Conservation (phyloP, 805 yeast genomes). For the Candida orba region DNA sequence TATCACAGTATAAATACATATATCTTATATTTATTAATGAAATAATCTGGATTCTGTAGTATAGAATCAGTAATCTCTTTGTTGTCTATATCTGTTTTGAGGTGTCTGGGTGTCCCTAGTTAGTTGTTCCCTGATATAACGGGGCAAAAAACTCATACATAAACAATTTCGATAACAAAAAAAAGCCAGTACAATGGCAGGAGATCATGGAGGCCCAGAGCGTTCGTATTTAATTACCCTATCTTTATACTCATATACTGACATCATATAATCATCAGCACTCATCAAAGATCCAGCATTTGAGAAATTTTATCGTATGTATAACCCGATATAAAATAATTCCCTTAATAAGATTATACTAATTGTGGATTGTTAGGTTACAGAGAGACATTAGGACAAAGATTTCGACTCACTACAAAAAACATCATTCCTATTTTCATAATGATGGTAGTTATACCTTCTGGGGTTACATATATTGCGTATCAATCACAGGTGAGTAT, state of each 20-base stretch:
- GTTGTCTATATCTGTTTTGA: too few relatives aligned
- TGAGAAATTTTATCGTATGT: slow-evolving; percentile 21
- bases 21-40: neutral
- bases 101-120: too few relatives aligned
- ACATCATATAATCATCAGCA: slow-evolving; percentile 7
- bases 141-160: too few relatives aligned
- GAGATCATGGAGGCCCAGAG: slow-evolving; percentile 11
- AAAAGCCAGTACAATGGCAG: neutral
- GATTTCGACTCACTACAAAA: slow-evolving; percentile 20
- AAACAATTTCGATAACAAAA: neutral
- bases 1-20: neutral
- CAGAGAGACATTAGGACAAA: slow-evolving; percentile 19
- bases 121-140: too few relatives aligned
- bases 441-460: slow-evolving; percentile 18
- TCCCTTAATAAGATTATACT: neutral
- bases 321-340: too few relatives aligned
- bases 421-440: slow-evolving; percentile 15
- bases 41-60: too few relatives aligned
- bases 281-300: slow-evolving; percentile 21
- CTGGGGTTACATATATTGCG: slow-evolving; percentile 18
- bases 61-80: too few relatives aligned
- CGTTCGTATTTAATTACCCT: neutral
- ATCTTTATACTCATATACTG: neutral
- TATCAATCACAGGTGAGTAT: slow-evolving; percentile 15
- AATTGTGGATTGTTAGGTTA: slow-evolving; percentile 8